phyloP scores from a whole-genome alignment of 2,329 filamentous ascomycete species.

The Beauveria sp. region DNA sequence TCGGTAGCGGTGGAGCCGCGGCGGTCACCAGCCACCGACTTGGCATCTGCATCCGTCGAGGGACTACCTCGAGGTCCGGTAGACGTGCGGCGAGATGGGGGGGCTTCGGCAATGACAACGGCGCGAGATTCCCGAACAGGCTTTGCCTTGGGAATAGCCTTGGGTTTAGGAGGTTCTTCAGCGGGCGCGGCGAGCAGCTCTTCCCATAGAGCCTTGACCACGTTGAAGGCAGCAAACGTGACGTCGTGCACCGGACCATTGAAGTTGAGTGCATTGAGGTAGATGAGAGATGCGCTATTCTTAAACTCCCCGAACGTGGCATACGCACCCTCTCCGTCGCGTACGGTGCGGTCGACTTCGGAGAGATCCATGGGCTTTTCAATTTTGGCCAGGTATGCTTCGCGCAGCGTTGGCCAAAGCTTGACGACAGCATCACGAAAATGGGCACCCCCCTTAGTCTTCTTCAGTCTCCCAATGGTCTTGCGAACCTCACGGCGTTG shows the following conservation, averaged over 20 bases:
- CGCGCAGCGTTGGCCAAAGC: constrained; percentile 67
- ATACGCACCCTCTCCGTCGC: constrained; percentile 54
- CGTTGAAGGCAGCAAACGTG: constrained; percentile 45
- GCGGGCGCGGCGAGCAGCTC: constrained; percentile 37
- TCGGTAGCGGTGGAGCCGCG: constrained; percentile 37
- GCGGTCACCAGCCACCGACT: constrained; percentile 3
- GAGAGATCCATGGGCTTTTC: constrained; percentile 76
- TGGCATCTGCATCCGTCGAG: constrained; percentile 17
- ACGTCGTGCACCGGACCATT: constrained; percentile 75
- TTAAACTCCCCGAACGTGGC: constrained; percentile 63
- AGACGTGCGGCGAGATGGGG: constrained; percentile 21
- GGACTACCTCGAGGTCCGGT: constrained; percentile 24
- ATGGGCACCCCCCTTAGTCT: constrained; percentile 69
- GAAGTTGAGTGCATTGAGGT: constrained; percentile 71
- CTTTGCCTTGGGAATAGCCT: constrained; percentile 37
- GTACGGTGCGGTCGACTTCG: constrained; percentile 74
- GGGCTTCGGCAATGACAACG: constrained; percentile 18
- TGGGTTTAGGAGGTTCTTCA: constrained; percentile 50
- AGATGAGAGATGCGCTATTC: constrained; percentile 67
- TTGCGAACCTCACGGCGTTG: constrained; percentile 57
- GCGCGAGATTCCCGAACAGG: constrained; percentile 28
- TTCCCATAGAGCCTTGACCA: constrained; percentile 49
- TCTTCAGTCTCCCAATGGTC: constrained; percentile 69
- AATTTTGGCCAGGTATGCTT: constrained; percentile 61
- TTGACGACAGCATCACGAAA: constrained; percentile 74